Base-by-base conservation (phyloP, 352 stramenopile species). In the Pythium oligandrum region DNA sequence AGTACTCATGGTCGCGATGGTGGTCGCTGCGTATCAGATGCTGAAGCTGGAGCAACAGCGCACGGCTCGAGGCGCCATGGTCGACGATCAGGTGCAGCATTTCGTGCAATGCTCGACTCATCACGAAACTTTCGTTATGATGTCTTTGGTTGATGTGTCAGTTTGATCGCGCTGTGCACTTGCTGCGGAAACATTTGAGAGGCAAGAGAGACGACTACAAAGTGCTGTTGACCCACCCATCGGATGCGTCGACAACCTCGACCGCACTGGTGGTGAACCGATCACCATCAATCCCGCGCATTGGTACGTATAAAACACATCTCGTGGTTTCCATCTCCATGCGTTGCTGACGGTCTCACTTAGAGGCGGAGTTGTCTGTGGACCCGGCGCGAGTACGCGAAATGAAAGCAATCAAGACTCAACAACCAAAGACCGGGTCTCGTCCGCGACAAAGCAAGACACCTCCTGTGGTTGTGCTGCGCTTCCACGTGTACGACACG, bases 1-100 rank as follows among this genome's bases (percentile, higher is more conserved):
- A 90, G 79, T 87, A 55, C 66, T 88, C 44, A 6, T 83, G 30
- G 53, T 87, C 33, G 79, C 77, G 9, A 61, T 88, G 49, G 48
- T 85, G 40, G 59, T 83, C 12, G 73, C 77, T 31, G 72, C 75
- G 38, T 88, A 83, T 51, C 77, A 82, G 11, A 71, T 90, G 40
- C 72, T 67, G 17, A 66, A 64, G 37, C 65, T 90, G 38, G 75
- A 87, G 63, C 45, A 64, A 37, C 67, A 78, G 31, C 73, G 77
- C 40, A 54, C 55, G 32, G 59, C 55, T 12, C 61, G 54, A 32
- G 55, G 55, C 33, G 50, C 44, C 32, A 53, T 50, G 11, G 58
- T 76, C 11, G 65, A 84, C 50, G 57, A 85, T 33, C 57, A 85
- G 40, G 73, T 86, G 38, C 44, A 48, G 48, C 26, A 31, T 47